Base-by-base conservation (phyloP, 73 alveolate species). In the Paramecium caudatum region DNA sequence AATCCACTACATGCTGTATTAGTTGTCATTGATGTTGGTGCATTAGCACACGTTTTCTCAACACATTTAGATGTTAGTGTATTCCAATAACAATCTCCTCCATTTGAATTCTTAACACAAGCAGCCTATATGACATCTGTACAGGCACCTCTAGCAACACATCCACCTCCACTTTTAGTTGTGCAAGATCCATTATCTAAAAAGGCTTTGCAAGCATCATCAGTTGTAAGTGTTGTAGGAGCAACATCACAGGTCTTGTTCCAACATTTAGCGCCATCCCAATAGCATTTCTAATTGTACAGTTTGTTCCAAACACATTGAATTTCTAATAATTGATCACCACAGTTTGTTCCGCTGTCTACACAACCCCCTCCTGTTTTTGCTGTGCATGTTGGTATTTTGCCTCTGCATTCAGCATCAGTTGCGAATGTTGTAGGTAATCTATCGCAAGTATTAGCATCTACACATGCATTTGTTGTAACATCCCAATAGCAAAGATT, bases 361-460 rank as follows among this genome's bases (percentile, higher is more conserved):
- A 69, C 43, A 69, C 86, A 69, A 13, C 70, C 70, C 17, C 70
- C 70, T 49, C 70, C 70, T 5, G 70, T 49, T 34, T 49, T 49
- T 49, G 70, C 25, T 49, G 70, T 49, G 23, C 70, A 49, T 8
- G 39, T 49, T 49, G 70, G 9, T 49, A 49, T 17, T 16, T 6
- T 16, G 25, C 21, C 86, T 39, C 86, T 69, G 62, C 86, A 69
- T 36, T 33, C 86, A 6, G 15, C 48, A 36, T 69, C 86, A 16
- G 86, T 69, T 10, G 16, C 45, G 3, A 69, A 69, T 36, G 65
- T 69, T 4, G 7, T 19, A n/a, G 86, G 86, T 69, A 69, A 39
- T 39, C 9, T 25, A 12, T 25, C 82, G 30, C 45, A 33, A 5
- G 30, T 33, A 30, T 33, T 30, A 63, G 49, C 45, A 63, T 63